Conservation (phyloP, 106 monocot species). For the Apostasia shenzhenica region DNA sequence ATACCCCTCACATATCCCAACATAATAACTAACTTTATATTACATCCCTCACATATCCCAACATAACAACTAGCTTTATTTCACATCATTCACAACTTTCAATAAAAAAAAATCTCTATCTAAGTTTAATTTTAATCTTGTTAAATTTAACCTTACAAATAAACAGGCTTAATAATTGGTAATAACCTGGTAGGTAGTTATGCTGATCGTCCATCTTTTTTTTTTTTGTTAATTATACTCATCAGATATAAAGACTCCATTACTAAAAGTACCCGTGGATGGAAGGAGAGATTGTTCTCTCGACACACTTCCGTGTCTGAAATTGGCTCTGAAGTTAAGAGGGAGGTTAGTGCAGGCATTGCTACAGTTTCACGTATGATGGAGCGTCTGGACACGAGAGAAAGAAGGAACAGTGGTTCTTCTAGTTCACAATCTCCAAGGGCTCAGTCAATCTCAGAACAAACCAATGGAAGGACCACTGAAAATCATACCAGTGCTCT, state of each 20-base stretch:
- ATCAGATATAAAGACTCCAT: conserved; percentile 61
- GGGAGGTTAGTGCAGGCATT: conserved; percentile 68
- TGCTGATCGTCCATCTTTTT: no score
- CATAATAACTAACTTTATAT: no score
- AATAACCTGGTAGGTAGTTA: not conserved
- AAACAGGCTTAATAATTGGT: not conserved
- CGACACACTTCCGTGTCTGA: conserved; percentile 46
- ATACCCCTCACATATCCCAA: no score
- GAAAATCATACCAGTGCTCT: conserved; percentile 9
- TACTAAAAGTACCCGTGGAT: conserved; percentile 64
- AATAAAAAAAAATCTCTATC: no score
- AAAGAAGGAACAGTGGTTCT: conserved; percentile 14
- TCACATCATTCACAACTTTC: no score
- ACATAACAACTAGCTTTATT: no score
- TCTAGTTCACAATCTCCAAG: conserved; percentile 6
- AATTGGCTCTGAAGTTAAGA: conserved; percentile 68
- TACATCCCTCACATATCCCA: no score
- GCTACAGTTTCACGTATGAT: conserved; percentile 67
- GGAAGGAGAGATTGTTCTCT: conserved; percentile 70
- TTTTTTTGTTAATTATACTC: not conserved
- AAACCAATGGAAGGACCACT: conserved; percentile 11
- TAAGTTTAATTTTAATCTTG: no score
- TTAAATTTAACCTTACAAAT: no score
- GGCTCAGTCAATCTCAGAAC: conserved; percentile 7
- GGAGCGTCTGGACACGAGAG: conserved; percentile 59